A percentile compares a stretch with the other conserved stretches of the same genome.
Evolutionary conservation across 345 rosid genomes (phyloP).

Genomic region (Trapa incisa): DNA sequence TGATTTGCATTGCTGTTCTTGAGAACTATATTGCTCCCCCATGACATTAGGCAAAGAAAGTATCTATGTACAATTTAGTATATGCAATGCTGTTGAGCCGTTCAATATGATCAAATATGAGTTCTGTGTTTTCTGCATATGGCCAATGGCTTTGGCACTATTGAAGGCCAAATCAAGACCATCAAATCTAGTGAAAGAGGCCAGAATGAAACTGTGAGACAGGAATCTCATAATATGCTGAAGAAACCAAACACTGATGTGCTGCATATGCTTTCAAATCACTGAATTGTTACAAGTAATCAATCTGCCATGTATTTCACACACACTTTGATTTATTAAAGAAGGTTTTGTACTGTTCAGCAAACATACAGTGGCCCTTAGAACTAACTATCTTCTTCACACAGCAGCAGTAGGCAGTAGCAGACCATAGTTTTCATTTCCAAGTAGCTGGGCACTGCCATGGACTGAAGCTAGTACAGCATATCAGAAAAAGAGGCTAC

Average conservation of each 20-base stretch:
- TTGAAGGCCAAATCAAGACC: too few relatives aligned
- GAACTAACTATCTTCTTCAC: background rate
- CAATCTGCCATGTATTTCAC: background rate
- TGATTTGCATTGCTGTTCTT: background rate
- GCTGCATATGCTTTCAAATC: background rate
- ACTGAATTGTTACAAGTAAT: background rate
- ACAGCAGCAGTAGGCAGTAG: background rate
- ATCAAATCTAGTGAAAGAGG: background rate
- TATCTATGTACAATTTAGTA: background rate
- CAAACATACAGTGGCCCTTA: background rate
- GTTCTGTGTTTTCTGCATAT: too few relatives aligned
- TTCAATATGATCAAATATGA: background rate
- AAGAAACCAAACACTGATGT: background rate
- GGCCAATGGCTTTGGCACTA: too few relatives aligned
- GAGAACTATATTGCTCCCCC: background rate
- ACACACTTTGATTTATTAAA: background rate
- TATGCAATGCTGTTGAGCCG: background rate
- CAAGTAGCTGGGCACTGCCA: background rate
- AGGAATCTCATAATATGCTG: background rate
- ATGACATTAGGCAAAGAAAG: background rate
- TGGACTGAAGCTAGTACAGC: conserved; percentile 5
- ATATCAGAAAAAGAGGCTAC: conserved; percentile 17
- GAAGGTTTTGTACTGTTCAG: background rate
- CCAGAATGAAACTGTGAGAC: background rate
- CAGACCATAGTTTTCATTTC: background rate